Conservation (phyloP, 2,329 filamentous ascomycete species). For the Diplodia mutila region DNA sequence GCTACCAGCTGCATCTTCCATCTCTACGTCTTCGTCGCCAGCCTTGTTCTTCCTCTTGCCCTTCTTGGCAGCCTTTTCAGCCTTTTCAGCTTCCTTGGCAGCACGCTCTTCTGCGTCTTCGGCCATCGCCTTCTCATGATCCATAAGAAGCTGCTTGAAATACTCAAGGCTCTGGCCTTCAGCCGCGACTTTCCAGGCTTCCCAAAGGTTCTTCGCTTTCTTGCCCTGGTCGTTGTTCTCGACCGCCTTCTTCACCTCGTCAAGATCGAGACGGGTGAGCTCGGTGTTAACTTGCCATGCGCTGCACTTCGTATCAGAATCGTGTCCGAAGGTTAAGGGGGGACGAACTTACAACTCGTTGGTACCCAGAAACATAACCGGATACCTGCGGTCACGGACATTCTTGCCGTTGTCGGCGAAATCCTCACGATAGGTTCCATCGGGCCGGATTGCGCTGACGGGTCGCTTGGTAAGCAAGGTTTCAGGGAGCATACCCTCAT, state of each 20-base stretch:
- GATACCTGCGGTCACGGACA: constrained; percentile 81
- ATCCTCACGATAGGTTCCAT: constrained; percentile 85
- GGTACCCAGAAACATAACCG: constrained; percentile 91
- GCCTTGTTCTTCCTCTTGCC: constrained; percentile 45
- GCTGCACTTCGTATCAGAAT: constrained; percentile 53
- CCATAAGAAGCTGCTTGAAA: constrained; percentile 77
- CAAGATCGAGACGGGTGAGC: constrained; percentile 74
- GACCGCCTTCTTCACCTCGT: constrained; percentile 72
- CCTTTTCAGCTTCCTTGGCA: constrained; percentile 63
- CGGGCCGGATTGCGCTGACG: constrained; percentile 77
- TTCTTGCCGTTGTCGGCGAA: constrained; percentile 88
- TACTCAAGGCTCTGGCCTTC: constrained; percentile 76
- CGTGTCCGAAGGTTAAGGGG: not conserved
- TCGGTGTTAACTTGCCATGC: constrained; percentile 89
- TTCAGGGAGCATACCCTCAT: constrained; percentile 89
- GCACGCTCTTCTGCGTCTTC: constrained; percentile 67
- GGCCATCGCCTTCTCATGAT: constrained; percentile 60
- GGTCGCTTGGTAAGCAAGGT: constrained; percentile 77
- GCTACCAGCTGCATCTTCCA: constrained; percentile 45
- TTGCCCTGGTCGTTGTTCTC: constrained; percentile 70
- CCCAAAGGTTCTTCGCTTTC: constrained; percentile 76
- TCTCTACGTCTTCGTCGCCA: constrained; percentile 43
- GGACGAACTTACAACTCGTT: constrained; percentile 89
- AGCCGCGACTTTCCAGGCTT: constrained; percentile 78
- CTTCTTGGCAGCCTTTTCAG: constrained; percentile 54